A percentile compares a stretch with the other conserved stretches of the same genome.
Conservation (phyloP, 164 flowering plant genomes). For the Saururus chinensis region DNA sequence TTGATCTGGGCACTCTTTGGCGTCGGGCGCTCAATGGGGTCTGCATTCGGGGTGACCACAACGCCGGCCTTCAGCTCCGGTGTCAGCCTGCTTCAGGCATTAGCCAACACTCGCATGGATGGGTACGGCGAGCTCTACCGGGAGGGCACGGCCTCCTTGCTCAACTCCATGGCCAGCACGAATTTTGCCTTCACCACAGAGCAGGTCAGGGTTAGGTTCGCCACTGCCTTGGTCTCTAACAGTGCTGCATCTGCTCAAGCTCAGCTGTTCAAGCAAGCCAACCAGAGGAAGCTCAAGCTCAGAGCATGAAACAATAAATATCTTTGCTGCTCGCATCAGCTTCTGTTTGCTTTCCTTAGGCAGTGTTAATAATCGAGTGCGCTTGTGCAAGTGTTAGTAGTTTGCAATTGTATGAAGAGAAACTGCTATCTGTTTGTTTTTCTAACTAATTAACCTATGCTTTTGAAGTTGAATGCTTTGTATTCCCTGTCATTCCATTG, state of each 20-base stretch:
- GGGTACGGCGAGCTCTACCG: constrained; percentile 69
- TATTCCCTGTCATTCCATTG: no score
- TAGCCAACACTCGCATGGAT: constrained; percentile 59
- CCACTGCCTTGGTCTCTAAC: constrained; percentile 39
- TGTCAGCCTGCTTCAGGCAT: constrained; percentile 50
- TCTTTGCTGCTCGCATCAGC: no score
- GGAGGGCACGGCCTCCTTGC: constrained; percentile 78
- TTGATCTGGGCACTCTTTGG: constrained; percentile 62
- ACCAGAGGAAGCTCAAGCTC: constrained; percentile 61
- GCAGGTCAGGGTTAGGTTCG: constrained; percentile 50
- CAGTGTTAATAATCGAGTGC: no score
- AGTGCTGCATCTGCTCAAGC: constrained; percentile 72
- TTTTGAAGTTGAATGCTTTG: no score
- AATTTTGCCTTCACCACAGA: constrained; percentile 54
- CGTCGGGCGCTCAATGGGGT: constrained; percentile 57
- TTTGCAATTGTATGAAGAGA: no score
- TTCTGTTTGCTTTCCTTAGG: no score
- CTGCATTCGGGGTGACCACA: constrained; percentile 29
- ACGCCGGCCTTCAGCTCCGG: constrained; percentile 24
- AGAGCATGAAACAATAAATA: constrained; percentile 17
- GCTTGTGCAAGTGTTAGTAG: no score
- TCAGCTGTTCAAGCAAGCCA: constrained; percentile 63
- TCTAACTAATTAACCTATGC: no score
- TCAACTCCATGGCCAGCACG: constrained; percentile 65
- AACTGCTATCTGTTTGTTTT: no score